Evolutionary conservation across 2,329 filamentous ascomycete species (phyloP), one percentile per base, ranked within the genome.

Genomic region (Chaetomiaceae sp.): DNA sequence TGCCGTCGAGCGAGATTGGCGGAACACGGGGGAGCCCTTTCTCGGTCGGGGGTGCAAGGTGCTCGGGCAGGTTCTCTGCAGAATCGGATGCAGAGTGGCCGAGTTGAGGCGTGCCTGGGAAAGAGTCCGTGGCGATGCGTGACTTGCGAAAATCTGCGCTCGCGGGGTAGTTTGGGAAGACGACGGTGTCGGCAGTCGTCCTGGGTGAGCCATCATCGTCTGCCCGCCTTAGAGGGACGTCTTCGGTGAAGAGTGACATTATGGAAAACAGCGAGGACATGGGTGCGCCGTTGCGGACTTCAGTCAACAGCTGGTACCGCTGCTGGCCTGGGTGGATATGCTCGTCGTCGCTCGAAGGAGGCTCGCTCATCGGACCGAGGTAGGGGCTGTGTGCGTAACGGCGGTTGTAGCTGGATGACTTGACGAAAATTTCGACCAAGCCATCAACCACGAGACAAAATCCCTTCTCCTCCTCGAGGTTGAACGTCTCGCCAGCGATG

Each of bases 251-350:
- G 0, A 99, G 76, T 2, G 92, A 95, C 71, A 99, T 83, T 61
- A 99, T 96, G 1, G 94, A 97, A 70, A 99, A 99, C 2, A 99
- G 73, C 0, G 94, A 99, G 5, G 94, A 99, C 92, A 99, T 96
- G 1, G 95, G 92, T 1, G 94, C 91, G 14, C 94, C 94, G 64
- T 99, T 99, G 65, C 94, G 95, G 49, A 99, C 92, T 70, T 99
- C 95, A 0, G 94, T 99, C 50, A 99, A 77, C 36, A 99, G 79
- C 68, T 97, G 94, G 65, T 99, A 99, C 29, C 87, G 89, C 67
- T 96, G 91, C 53, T 89, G 84, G 7, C 80, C 81, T 33, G 82
- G 81, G 5, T 79, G 71, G 29, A 77, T 71, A 37, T 75, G 72
- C 38, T 87, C 85, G n/a, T 90, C 87, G n/a, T 88, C 87, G 55